Evolutionary conservation across 2,329 filamentous ascomycete species (phyloP), one percentile per base, ranked within the genome.

Genomic region (Zarea fungicola): DNA sequence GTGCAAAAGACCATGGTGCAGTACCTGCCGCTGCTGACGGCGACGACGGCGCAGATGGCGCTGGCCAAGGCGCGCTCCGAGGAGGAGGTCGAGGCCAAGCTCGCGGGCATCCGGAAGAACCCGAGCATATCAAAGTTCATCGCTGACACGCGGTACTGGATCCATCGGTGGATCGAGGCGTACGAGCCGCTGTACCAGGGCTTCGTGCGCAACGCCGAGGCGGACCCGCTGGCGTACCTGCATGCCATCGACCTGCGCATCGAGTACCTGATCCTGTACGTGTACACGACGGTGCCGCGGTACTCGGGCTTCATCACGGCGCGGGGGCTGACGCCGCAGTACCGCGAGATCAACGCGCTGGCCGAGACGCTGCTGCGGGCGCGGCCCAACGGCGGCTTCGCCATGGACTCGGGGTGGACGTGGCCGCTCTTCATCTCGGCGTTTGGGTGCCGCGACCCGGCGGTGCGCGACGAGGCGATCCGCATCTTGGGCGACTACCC

Each of bases 401-500:
- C 71, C 1, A 70, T 74, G 67, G 71, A 74, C 50, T 65, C 69
- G 3, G 72, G 72, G 0, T 71, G 69, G 57, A 71, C 69, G 6
- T 71, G 71, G 69, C 69, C 70, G 0, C 58, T 75, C 4, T 69
- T 72, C 21, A 55, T 72, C 5, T 63, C 66, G 4, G 61, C 70
- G 0, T 68, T 70, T 56, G 67, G 64, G 6, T 74, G 69, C 39
- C 64, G 69, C 7, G 67, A 72, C 41, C 57, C 60, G 4, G 51
- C 56, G 0, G 65, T 74, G 5, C 61, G 69, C 11, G 62, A 65
- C 6, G 66, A 73, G 5, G 65, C 72, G 7, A 65, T 69, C 13
- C 60, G 65, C 8, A 66, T 75, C 16, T 58, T 75, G 14, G 60
- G 60, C 4, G 56, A 63, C 40, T 69, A 73, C 23, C 70, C 70